Percentiles rank a stretch among this genome's conserved stretches.
These are phyloP conservation scores for Thelephora ganbajun DNA, from an alignment of 768 basidiomycete genomes.

Conservation along the genomic window DNA sequence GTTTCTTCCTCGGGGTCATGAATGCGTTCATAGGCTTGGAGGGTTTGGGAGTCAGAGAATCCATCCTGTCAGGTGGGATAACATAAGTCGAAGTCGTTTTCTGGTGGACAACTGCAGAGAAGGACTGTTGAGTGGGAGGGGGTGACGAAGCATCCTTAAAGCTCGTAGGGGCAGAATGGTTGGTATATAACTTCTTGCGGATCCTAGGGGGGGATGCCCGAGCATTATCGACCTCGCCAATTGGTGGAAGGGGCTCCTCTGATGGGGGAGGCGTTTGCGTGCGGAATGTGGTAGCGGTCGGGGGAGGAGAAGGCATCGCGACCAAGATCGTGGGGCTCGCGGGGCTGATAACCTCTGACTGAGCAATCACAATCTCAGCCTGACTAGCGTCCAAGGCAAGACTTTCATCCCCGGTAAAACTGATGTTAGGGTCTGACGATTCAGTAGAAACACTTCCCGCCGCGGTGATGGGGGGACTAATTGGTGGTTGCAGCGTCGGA, in stretches of 20 bases:
- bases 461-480: conserved; percentile 5
- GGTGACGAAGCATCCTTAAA: conserved; percentile 7
- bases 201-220: conserved; percentile 4
- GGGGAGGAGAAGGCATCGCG: conserved; percentile 8
- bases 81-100: conserved; percentile 7
- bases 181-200: conserved; percentile 1
- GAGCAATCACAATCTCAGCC: conserved; percentile 10
- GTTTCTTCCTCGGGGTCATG: neutral
- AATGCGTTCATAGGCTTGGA: neutral
- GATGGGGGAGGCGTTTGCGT: conserved; percentile 6
- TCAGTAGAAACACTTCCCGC: neutral
- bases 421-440: neutral
- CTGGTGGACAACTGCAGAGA: conserved; percentile 20
- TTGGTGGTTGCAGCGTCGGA: conserved; percentile 7
- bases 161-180: conserved; percentile 2
- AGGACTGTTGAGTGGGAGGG: conserved; percentile 11
- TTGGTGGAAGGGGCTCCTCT: conserved; percentile 3
- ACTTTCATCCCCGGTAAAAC: conserved; percentile 2
- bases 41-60: neutral
- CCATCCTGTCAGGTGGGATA: conserved; percentile 1
- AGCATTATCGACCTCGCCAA: conserved; percentile 4
- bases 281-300: conserved; percentile 3
- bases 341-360: conserved; percentile 7
- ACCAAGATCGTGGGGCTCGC: conserved; percentile 2
- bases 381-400: conserved; percentile 6